These are phyloP conservation scores for Manihot esculenta DNA, from an alignment of 441 rosid species.

Conservation along the genomic window DNA sequence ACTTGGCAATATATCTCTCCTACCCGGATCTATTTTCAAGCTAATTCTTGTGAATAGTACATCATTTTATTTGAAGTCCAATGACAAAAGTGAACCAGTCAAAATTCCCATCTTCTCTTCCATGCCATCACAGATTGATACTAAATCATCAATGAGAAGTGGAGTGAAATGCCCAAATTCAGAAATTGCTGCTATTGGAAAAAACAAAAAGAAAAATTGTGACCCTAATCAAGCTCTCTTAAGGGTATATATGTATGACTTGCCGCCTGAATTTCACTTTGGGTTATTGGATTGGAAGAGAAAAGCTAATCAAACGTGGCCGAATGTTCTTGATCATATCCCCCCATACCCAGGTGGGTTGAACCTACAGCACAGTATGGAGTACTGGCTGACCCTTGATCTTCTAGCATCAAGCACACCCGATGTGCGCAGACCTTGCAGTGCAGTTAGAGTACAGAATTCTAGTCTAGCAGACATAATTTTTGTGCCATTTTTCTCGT, in stretches of 20 bases:
- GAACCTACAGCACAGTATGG: constrained; percentile 89
- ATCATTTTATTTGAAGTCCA: constrained; percentile 42
- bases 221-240: constrained; percentile 35
- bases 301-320: constrained; percentile 60
- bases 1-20: constrained; percentile 44
- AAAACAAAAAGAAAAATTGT: constrained; percentile 26
- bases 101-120: constrained; percentile 34
- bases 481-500: constrained; percentile 89
- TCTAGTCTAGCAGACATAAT: constrained; percentile 67
- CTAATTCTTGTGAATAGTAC: constrained; percentile 63
- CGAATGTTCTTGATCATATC: constrained; percentile 41
- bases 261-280: constrained; percentile 89
- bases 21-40: constrained; percentile 61
- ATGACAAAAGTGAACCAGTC: constrained; percentile 30
- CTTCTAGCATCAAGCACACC: constrained; percentile 61
- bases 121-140: constrained; percentile 18
- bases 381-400: constrained; percentile 95
- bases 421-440: constrained; percentile 48
- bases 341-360: constrained; percentile 88
- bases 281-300: constrained; percentile 78
- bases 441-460: constrained; percentile 57
- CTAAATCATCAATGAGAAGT: constrained; percentile 20
- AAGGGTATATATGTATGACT: constrained; percentile 81
- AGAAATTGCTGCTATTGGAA: constrained; percentile 17
- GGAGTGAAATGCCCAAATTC: constrained; percentile 21